phyloP scores from a whole-genome alignment of 768 basidiomycete genomes.

The Suillus discolor region DNA sequence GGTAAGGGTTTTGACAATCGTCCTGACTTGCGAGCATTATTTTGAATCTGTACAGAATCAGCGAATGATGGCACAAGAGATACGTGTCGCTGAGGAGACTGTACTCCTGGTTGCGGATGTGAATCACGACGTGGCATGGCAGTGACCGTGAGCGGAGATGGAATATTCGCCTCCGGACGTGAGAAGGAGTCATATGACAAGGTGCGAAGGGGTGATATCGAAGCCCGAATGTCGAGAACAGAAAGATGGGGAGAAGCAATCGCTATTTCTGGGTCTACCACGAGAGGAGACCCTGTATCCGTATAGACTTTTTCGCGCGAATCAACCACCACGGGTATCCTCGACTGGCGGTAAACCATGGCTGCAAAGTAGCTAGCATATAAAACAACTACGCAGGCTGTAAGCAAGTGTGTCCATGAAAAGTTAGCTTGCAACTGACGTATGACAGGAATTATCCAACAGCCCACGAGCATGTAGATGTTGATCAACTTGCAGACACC shows the following conservation, averaged over 20 bases:
- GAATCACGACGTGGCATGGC: neutral
- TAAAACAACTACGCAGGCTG: constrained; percentile 37
- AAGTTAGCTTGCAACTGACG: constrained; percentile 39
- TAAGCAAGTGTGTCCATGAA: constrained; percentile 10
- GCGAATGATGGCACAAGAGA: neutral
- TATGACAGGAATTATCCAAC: constrained; percentile 55
- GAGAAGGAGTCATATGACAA: neutral
- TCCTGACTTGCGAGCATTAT: constrained; percentile 19
- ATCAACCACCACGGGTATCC: constrained; percentile 23
- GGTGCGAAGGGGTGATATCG: neutral
- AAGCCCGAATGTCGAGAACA: constrained; percentile 1
- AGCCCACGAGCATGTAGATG: constrained; percentile 49
- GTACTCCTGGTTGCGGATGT: neutral
- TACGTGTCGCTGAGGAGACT: neutral
- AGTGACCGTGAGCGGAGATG: neutral
- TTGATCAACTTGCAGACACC: constrained; percentile 51
- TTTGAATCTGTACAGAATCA: neutral
- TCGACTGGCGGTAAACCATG: constrained; percentile 38
- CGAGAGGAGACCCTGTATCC: constrained; percentile 16
- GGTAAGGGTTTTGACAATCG: constrained; percentile 32
- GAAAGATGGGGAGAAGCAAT: neutral
- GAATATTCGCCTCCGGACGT: neutral
- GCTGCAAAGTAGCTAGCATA: constrained; percentile 45
- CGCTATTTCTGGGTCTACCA: constrained; percentile 24
- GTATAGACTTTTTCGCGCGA: constrained; percentile 3